Evolutionary conservation across 495 filamentous ascomycete genomes (phyloP).

Genomic region (Penicillium coprophilum): DNA sequence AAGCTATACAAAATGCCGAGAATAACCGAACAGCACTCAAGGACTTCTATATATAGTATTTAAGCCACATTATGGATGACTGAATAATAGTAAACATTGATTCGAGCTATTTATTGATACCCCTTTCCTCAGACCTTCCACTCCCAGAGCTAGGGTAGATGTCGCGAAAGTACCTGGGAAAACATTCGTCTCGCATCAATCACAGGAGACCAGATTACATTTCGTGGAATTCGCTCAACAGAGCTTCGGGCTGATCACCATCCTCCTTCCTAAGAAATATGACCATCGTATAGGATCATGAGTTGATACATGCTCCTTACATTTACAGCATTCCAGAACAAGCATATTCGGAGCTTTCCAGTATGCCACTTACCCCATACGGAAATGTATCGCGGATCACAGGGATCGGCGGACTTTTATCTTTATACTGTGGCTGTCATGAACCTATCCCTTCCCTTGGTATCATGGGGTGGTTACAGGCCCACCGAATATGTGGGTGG

Average conservation of each 20-base stretch:
- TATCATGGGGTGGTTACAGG: constrained; percentile 11
- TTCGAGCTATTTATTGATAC: neutral
- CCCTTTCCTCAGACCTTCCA: constrained; percentile 14
- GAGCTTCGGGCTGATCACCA: constrained; percentile 9
- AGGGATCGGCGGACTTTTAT: neutral
- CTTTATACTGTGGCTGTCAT: constrained; percentile 1
- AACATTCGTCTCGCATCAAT: neutral
- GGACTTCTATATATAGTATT: neutral
- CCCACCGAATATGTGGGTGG: neutral
- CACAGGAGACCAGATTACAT: constrained; percentile 10
- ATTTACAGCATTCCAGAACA: constrained; percentile 22
- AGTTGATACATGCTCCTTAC: constrained; percentile 21
- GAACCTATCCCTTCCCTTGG: constrained; percentile 8
- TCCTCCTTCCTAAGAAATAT: neutral
- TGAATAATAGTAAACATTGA: neutral
- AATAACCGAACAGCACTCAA: constrained; percentile 2
- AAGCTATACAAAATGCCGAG: neutral
- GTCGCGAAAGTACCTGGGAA: neutral
- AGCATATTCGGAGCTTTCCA: constrained; percentile 30
- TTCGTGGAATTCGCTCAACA: constrained; percentile 3
- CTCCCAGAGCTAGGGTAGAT: constrained; percentile 5
- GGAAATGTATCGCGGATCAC: constrained; percentile 22
- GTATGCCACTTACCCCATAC: constrained; percentile 25
- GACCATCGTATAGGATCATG: constrained; percentile 14
- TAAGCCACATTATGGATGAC: constrained; percentile 2